Conservation (phyloP, 768 basidiomycete genomes). For the Suillus hirtellus region DNA sequence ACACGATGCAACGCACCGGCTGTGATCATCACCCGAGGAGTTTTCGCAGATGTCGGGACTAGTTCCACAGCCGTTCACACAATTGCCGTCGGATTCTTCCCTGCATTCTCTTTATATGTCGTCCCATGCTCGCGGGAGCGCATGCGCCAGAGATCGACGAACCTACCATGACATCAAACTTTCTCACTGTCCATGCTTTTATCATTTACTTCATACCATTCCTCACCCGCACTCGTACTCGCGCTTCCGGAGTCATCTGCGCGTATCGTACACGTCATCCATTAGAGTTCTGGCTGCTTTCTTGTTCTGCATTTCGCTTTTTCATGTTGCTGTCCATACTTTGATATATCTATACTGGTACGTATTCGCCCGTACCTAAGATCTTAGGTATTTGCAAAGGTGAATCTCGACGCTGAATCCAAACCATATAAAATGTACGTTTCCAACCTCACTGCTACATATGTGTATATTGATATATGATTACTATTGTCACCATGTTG, state of each 20-base stretch:
- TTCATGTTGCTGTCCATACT: background rate
- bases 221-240: background rate
- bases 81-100: no score
- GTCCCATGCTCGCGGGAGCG: background rate
- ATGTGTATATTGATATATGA: background rate
- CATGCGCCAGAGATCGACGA: slow-evolving; percentile 14
- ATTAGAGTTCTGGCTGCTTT: background rate
- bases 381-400: background rate
- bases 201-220: slow-evolving; percentile 2
- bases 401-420: background rate
- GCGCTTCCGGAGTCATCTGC: no score
- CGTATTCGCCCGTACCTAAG: background rate
- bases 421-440: background rate
- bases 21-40: slow-evolving; percentile 22
- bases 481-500: background rate
- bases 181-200: background rate
- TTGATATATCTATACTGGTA: background rate
- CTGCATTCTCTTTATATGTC: background rate
- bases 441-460: background rate
- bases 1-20: slow-evolving; percentile 47
- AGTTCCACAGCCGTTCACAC: background rate
- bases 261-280: background rate
- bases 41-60: background rate
- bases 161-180: slow-evolving; percentile 1
- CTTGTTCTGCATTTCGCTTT: background rate